A percentile compares a stretch with the other conserved stretches of the same genome.
Conservation (phyloP, 805 yeast genomes). For the Myxozyma udenii region DNA sequence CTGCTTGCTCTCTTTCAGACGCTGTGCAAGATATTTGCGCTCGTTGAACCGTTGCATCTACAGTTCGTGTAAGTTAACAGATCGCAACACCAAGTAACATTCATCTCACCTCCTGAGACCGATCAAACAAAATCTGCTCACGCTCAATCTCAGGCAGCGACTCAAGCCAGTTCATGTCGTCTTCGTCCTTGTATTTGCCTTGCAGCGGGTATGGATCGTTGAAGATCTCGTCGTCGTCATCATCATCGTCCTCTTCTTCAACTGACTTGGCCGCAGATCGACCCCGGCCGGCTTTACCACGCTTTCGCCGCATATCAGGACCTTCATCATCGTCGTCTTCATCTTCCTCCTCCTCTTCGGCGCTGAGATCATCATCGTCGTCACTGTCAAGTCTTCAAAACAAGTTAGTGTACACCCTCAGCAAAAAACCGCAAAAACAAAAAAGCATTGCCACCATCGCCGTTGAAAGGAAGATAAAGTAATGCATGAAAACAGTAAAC, state of each 20-base stretch:
- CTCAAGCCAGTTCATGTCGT: constrained; percentile 62
- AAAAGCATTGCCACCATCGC: not conserved
- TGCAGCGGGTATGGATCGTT: constrained; percentile 87
- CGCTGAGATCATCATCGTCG: constrained; percentile 8
- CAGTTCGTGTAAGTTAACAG: not conserved
- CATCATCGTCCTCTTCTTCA: constrained; percentile 39
- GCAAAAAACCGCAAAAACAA: not conserved
- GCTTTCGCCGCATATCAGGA: constrained; percentile 36
- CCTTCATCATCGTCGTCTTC: constrained; percentile 46
- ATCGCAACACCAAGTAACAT: not conserved
- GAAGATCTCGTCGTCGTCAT: constrained; percentile 37
- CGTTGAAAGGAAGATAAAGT: no score
- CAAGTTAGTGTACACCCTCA: not conserved
- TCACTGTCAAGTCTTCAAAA: constrained; percentile 31
- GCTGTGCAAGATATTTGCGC: constrained; percentile 74
- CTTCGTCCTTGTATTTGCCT: constrained; percentile 82
- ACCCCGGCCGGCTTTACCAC: constrained; percentile 36
- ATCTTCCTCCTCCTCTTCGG: constrained; percentile 41
- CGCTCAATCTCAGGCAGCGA: constrained; percentile 87
- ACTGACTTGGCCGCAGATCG: not conserved
- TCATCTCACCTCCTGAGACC: constrained; percentile 64
- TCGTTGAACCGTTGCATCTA: constrained; percentile 79
- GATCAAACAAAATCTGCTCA: constrained; percentile 85
- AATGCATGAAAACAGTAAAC: not conserved
- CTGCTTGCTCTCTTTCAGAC: constrained; percentile 55